Percentiles rank a stretch among this genome's conserved stretches.
Conservation (phyloP, 352 stramenopile genomes). For the Phytophthora crassamura region DNA sequence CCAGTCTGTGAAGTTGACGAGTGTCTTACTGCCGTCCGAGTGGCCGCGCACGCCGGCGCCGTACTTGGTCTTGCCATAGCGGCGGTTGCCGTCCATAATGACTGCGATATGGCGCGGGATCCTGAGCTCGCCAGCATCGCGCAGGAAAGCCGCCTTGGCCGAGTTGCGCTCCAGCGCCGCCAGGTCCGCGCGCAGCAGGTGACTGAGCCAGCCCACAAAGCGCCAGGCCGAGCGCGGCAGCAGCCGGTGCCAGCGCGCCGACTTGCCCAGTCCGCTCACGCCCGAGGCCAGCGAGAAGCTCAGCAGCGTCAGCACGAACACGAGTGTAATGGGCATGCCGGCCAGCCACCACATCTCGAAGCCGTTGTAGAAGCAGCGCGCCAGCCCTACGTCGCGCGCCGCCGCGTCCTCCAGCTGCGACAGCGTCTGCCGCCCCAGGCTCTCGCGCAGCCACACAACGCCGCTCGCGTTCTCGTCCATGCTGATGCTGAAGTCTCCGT, state of each 20-base stretch:
- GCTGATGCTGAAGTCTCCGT: constrained; percentile 5
- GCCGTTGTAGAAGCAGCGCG: constrained; percentile 74
- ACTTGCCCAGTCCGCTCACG: constrained; percentile 58
- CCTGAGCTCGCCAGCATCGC: constrained; percentile 29
- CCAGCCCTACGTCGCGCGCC: constrained; percentile 41
- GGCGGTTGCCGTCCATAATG: constrained; percentile 97
- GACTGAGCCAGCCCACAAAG: constrained; percentile 23
- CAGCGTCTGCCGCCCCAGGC: constrained; percentile 64
- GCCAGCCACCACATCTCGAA: constrained; percentile 90
- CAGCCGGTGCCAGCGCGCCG: constrained; percentile 35
- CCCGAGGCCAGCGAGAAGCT: constrained; percentile 76
- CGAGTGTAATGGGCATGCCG: constrained; percentile 76
- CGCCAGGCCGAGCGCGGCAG: constrained; percentile 14
- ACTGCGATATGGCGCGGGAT: constrained; percentile 93
- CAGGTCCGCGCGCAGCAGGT: constrained; percentile 19
- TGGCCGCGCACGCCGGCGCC: constrained; percentile 88
- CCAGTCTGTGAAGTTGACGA: constrained; percentile 97
- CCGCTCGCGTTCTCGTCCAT: constrained; percentile 82
- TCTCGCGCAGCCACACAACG: constrained; percentile 57
- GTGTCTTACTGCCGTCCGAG: constrained; percentile 94
- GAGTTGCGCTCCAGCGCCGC: constrained; percentile 17
- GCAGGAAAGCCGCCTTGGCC: constrained; percentile 2
- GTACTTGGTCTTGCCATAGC: constrained; percentile 91
- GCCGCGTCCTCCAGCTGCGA: constrained; percentile 47
- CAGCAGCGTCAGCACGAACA: constrained; percentile 75